Percentiles rank a stretch among this genome's conserved stretches.
These are phyloP conservation scores for Plantago coronopus DNA, from an alignment of 305 asterid species.

Conservation along the genomic window DNA sequence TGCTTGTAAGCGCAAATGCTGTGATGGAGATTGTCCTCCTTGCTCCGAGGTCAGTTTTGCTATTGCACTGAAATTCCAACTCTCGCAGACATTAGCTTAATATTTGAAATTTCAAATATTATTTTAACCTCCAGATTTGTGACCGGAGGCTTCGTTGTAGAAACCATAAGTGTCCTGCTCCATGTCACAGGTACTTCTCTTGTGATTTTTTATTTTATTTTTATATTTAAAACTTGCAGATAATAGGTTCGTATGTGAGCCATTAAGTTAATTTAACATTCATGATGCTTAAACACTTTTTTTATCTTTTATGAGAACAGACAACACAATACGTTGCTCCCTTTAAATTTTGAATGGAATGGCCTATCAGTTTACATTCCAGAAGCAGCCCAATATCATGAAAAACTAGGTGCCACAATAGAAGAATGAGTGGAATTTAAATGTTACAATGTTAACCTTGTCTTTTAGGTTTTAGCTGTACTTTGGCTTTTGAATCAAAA, in stretches of 20 bases:
- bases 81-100: not conserved
- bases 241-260: constrained; percentile 10
- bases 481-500: too few relatives aligned
- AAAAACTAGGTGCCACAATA: too few relatives aligned
- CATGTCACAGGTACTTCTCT: constrained; percentile 74
- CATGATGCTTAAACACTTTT: constrained; percentile 4
- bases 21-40: constrained; percentile 93
- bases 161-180: constrained; percentile 95
- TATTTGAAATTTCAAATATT: constrained; percentile 1
- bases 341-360: too few relatives aligned
- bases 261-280: not conserved
- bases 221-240: constrained; percentile 10
- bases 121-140: constrained; percentile 53
- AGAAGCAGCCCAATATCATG: too few relatives aligned
- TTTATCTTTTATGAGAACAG: constrained; percentile 4
- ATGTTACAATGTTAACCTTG: too few relatives aligned
- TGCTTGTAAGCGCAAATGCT: constrained; percentile 91
- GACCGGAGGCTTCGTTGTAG: constrained; percentile 89
- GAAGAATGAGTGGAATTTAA: too few relatives aligned
- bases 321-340: constrained; percentile 7
- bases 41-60: constrained; percentile 75
- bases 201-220: constrained; percentile 16
- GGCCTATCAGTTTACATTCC: too few relatives aligned
- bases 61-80: constrained; percentile 1
- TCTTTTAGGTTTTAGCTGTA: too few relatives aligned